phyloP scores from a whole-genome alignment of 805 yeast species.

The Nakazawaea populi region DNA sequence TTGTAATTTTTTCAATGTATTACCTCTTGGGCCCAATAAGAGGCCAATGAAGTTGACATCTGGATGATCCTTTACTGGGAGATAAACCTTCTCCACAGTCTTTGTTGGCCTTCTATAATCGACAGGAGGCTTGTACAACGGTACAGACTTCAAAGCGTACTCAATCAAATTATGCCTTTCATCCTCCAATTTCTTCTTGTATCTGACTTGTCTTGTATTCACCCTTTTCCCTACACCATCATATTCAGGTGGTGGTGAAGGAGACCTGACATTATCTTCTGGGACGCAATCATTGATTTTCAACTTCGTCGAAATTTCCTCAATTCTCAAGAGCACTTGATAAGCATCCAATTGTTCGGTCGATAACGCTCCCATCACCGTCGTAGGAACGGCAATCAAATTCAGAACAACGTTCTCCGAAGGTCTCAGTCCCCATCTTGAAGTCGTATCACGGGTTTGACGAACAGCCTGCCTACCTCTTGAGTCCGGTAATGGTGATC shows the following conservation, averaged over 20 bases:
- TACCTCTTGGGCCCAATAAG: slow-evolving; percentile 92
- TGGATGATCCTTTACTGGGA: slow-evolving; percentile 85
- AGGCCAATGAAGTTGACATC: slow-evolving; percentile 90
- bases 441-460: not conserved
- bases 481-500: slow-evolving; percentile 1
- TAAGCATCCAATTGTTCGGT: slow-evolving; percentile 78
- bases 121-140: slow-evolving; percentile 73
- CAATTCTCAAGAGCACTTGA: slow-evolving; percentile 64
- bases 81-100: slow-evolving; percentile 73
- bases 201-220: slow-evolving; percentile 75
- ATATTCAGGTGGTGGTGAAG: slow-evolving; percentile 91
- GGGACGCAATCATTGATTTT: slow-evolving; percentile 47
- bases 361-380: slow-evolving; percentile 44
- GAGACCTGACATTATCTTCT: slow-evolving; percentile 48
- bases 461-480: not conserved
- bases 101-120: slow-evolving; percentile 68
- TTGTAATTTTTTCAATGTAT: slow-evolving; percentile 75
- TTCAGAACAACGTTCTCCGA: slow-evolving; percentile 6
- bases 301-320: slow-evolving; percentile 67
- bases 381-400: slow-evolving; percentile 29
- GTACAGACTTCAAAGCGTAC: slow-evolving; percentile 62
- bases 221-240: slow-evolving; percentile 78
- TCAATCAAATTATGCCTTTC: slow-evolving; percentile 82
- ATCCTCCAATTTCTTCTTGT: slow-evolving; percentile 55
- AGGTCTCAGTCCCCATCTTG: slow-evolving; percentile 1